These are phyloP conservation scores for Metahyphopichia silvanorum DNA, from an alignment of 805 yeast genomes.

Conservation along the genomic window DNA sequence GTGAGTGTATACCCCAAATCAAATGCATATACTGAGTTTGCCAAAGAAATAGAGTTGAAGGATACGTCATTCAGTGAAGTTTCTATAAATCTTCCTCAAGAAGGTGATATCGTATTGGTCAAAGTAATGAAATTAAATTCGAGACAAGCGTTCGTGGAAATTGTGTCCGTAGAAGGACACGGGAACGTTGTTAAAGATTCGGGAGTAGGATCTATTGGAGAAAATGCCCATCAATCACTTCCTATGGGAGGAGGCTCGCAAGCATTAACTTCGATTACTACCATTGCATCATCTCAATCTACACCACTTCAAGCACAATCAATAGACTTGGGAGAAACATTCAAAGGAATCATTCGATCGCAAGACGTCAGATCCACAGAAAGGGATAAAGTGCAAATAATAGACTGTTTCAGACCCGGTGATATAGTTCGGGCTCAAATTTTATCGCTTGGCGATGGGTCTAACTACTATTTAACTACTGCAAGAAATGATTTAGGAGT, in stretches of 20 bases:
- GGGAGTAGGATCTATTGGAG: conserved; percentile 61
- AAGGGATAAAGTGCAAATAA: conserved; percentile 77
- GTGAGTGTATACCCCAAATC: conserved; percentile 28
- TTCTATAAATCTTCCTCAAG: conserved; percentile 66
- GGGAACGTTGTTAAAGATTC: conserved; percentile 57
- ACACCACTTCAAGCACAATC: conserved; percentile 36
- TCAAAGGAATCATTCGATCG: conserved; percentile 78
- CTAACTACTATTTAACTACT: conserved; percentile 83
- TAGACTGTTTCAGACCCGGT: conserved; percentile 83
- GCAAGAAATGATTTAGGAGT: conserved; percentile 93
- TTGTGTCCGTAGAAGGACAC: conserved; percentile 59
- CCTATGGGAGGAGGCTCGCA: conserved; percentile 57
- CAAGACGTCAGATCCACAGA: conserved; percentile 92
- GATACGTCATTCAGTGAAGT: conserved; percentile 14
- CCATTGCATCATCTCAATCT: conserved; percentile 41
- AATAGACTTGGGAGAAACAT: conserved; percentile 80
- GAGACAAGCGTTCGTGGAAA: conserved; percentile 77
- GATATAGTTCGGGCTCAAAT: conserved; percentile 86
- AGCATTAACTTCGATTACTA: conserved; percentile 27
- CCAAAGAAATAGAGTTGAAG: conserved; percentile 12
- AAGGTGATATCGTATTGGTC: conserved; percentile 79
- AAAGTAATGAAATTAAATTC: conserved; percentile 63
- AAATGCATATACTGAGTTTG: conserved; percentile 22
- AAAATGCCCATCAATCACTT: conserved; percentile 32
- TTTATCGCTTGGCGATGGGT: conserved; percentile 90